Percentiles rank a stretch among this genome's conserved stretches.
phyloP scores from a whole-genome alignment of 1,284 basidiomycete genomes.

The Somion occarium region DNA sequence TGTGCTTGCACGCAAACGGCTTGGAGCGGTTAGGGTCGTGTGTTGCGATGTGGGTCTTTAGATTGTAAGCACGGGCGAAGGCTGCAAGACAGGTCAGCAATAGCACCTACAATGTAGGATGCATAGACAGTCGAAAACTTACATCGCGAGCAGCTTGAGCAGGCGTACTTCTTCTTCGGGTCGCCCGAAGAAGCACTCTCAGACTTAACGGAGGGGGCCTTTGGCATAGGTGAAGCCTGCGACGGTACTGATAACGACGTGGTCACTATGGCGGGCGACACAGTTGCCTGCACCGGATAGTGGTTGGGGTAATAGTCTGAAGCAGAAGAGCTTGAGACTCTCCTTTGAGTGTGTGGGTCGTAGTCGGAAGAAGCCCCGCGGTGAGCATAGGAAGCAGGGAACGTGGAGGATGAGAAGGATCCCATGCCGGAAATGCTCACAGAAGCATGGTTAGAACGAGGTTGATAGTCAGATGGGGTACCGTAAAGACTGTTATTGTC shows the following conservation, averaged over 20 bases:
- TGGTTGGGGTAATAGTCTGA: slow-evolving; percentile 46
- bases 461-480: slow-evolving; percentile 48
- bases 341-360: slow-evolving; percentile 37
- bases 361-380: slow-evolving; percentile 64
- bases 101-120: slow-evolving; percentile 8
- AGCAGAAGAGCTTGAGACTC: slow-evolving; percentile 33
- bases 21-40: slow-evolving; percentile 86
- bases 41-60: slow-evolving; percentile 88
- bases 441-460: neutral
- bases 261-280: slow-evolving; percentile 54
- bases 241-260: slow-evolving; percentile 42
- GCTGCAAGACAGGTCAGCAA: slow-evolving; percentile 36
- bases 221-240: slow-evolving; percentile 18
- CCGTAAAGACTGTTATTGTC: slow-evolving; percentile 37
- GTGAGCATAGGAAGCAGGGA: slow-evolving; percentile 24
- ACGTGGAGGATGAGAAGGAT: slow-evolving; percentile 18
- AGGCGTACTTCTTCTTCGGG: slow-evolving; percentile 72
- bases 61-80: slow-evolving; percentile 86
- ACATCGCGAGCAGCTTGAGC: slow-evolving; percentile 69
- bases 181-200: slow-evolving; percentile 48
- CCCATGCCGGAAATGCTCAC: slow-evolving; percentile 8
- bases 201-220: slow-evolving; percentile 17
- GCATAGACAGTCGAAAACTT: slow-evolving; percentile 20
- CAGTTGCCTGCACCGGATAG: slow-evolving; percentile 26
- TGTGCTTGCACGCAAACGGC: slow-evolving; percentile 79